Percentiles rank a stretch among this genome's conserved stretches.
Evolutionary conservation across 139 green algal genomes (phyloP).

Genomic region (Chara braunii): DNA sequence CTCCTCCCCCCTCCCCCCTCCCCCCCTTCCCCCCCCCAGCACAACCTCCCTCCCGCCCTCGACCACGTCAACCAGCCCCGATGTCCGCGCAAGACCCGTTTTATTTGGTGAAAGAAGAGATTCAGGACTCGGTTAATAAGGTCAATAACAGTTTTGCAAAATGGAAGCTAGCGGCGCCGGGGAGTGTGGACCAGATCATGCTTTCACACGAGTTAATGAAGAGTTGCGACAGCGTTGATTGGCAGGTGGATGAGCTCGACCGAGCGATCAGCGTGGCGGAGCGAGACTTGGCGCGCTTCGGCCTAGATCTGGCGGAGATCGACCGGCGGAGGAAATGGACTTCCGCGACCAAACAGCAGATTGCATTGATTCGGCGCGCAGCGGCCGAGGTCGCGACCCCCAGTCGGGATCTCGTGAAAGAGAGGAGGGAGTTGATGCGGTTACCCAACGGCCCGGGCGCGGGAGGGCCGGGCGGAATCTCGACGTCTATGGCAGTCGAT

Average conservation of each 20-base stretch:
- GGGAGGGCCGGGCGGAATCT: too few species aligned
- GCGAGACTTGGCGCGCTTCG: constrained; percentile 41
- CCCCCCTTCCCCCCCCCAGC: neutral
- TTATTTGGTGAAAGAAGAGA: constrained; percentile 47
- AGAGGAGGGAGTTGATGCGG: too few species aligned
- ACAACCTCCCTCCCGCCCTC: neutral
- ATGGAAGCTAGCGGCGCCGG: neutral
- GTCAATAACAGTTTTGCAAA: constrained; percentile 11
- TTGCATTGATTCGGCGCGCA: too few species aligned
- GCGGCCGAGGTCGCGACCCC: too few species aligned
- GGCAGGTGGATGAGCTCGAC: constrained; percentile 49
- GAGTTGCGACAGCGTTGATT: constrained; percentile 35
- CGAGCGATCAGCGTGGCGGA: constrained; percentile 44
- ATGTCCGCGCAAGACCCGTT: constrained; percentile 47
- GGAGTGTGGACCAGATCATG: neutral
- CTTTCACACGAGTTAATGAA: constrained; percentile 5
- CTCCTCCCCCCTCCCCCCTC: neutral
- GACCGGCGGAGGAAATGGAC: constrained; percentile 31
- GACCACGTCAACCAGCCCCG: neutral
- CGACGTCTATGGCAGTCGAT: too few species aligned
- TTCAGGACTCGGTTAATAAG: constrained; percentile 42
- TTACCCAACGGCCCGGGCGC: too few species aligned
- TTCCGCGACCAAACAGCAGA: constrained; percentile 5
- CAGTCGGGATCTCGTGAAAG: too few species aligned
- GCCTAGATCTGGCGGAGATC: constrained; percentile 30